Evolutionary conservation across 2,329 filamentous ascomycete genomes (phyloP).

Genomic region (Trichoderma citrinoviride): DNA sequence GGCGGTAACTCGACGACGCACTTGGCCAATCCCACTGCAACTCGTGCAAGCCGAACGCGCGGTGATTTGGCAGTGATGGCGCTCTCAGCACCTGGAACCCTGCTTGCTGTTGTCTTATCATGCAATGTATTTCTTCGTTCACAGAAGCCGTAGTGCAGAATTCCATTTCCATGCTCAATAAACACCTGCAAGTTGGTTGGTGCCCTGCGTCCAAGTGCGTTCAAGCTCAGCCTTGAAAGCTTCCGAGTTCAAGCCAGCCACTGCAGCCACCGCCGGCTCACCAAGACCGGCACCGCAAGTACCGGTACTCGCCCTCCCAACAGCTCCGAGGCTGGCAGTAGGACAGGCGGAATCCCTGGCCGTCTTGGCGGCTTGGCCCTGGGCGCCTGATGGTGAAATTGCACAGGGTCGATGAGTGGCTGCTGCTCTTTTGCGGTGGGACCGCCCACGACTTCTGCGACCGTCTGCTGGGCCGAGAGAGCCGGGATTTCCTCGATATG

Average conservation of each 20-base stretch:
- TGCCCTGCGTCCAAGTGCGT: too few species aligned
- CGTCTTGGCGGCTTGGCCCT: slow-evolving; percentile 15
- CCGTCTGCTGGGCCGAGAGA: neutral
- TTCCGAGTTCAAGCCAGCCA: slow-evolving; percentile 24
- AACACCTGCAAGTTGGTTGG: too few species aligned
- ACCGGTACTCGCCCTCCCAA: neutral
- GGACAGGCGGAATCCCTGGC: slow-evolving; percentile 21
- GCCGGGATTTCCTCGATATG: slow-evolving; percentile 8
- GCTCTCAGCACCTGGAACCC: neutral
- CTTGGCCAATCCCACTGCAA: neutral
- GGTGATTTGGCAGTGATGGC: too few species aligned
- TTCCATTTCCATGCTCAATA: too few species aligned
- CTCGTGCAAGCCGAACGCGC: too few species aligned
- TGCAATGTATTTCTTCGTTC: too few species aligned
- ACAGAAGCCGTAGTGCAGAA: neutral
- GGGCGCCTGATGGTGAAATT: slow-evolving; percentile 23
- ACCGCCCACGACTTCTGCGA: neutral
- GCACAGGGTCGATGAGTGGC: slow-evolving; percentile 20
- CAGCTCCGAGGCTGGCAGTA: slow-evolving; percentile 6
- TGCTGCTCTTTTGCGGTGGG: slow-evolving; percentile 13
- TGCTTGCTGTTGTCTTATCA: neutral
- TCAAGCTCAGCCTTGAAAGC: neutral
- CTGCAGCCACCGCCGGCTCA: slow-evolving; percentile 23
- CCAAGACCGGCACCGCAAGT: slow-evolving; percentile 10
- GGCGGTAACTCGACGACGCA: neutral